Percentiles rank a stretch among this genome's conserved stretches.
phyloP scores from a whole-genome alignment of 371 early-diverging fungal genomes.

The Apophysomyces variabilis region DNA sequence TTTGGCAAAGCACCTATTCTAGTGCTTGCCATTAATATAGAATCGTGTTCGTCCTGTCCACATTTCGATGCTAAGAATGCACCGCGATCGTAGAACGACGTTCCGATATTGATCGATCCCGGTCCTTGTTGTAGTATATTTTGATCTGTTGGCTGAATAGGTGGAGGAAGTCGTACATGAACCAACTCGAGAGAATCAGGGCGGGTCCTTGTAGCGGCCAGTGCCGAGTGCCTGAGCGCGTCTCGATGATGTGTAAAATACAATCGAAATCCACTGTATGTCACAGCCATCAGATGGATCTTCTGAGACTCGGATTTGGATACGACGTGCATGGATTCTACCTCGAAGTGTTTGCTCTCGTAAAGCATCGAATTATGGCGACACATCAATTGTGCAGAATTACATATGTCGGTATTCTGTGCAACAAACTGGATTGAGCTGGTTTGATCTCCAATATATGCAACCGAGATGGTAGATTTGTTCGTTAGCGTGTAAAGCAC shows the following conservation, averaged over 20 bases:
- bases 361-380: conserved; percentile 44
- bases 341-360: conserved; percentile 48
- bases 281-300: conserved; percentile 72
- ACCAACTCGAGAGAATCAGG: conserved; percentile 67
- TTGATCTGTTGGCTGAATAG: conserved; percentile 14
- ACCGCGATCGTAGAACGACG: conserved; percentile 66
- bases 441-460: conserved; percentile 30
- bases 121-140: conserved; percentile 13
- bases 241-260: conserved; percentile 67
- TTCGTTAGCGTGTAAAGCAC: conserved; percentile 72
- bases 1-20: conserved; percentile 29
- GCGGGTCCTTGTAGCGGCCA: conserved; percentile 11
- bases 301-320: conserved; percentile 62
- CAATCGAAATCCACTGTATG: conserved; percentile 71
- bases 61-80: conserved; percentile 69
- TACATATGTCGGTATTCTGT: conserved; percentile 48
- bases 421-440: conserved; percentile 38
- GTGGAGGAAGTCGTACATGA: conserved; percentile 75
- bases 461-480: conserved; percentile 69
- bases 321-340: conserved; percentile 72
- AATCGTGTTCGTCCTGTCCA: conserved; percentile 65
- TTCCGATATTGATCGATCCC: conserved; percentile 50
- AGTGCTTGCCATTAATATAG: conserved; percentile 57
- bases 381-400: conserved; percentile 53
- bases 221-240: conserved; percentile 14